A percentile compares a stretch with the other conserved stretches of the same genome.
These are phyloP conservation scores for Ottelia alismoides DNA, from an alignment of 106 monocot genomes.

Conservation along the genomic window DNA sequence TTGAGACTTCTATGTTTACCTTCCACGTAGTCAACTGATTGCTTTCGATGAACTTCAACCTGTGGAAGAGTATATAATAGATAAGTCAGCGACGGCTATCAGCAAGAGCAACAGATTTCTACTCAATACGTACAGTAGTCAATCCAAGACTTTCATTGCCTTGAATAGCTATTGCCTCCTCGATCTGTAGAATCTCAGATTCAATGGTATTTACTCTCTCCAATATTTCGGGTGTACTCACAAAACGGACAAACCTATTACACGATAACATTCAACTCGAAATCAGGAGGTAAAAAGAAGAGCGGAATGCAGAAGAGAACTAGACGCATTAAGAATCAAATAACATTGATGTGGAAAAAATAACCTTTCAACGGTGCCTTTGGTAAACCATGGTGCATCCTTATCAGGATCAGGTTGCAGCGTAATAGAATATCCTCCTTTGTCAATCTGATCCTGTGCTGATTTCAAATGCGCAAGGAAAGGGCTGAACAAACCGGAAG, in stretches of 20 bases:
- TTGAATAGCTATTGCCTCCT: constrained; percentile 61
- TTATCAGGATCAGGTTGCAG: constrained; percentile 34
- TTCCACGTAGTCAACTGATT: too few species aligned
- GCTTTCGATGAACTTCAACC: too few species aligned
- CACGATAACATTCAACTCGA: too few species aligned
- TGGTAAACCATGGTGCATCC: constrained; percentile 58
- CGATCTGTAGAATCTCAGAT: constrained; percentile 60
- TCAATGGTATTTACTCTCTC: constrained; percentile 67
- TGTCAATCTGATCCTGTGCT: constrained; percentile 51
- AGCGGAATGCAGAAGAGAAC: too few species aligned
- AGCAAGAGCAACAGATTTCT: too few species aligned
- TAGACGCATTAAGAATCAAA: too few species aligned
- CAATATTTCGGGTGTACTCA: constrained; percentile 77
- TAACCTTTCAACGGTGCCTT: constrained; percentile 66
- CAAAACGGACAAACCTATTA: constrained; percentile 78
- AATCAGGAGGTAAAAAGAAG: too few species aligned
- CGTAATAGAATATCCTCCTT: constrained; percentile 60
- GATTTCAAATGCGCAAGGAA: constrained; percentile 56
- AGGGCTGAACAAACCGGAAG: constrained; percentile 56
- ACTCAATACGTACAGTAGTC: constrained; percentile 32
- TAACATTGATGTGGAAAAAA: too few species aligned
- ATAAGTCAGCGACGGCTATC: too few species aligned
- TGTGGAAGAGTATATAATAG: too few species aligned
- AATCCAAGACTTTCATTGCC: constrained; percentile 31
- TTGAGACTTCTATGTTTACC: too few species aligned